A percentile compares a stretch with the other conserved stretches of the same genome.
These are phyloP conservation scores for Populus tomentosa DNA, from an alignment of 441 rosid genomes.

Conservation along the genomic window DNA sequence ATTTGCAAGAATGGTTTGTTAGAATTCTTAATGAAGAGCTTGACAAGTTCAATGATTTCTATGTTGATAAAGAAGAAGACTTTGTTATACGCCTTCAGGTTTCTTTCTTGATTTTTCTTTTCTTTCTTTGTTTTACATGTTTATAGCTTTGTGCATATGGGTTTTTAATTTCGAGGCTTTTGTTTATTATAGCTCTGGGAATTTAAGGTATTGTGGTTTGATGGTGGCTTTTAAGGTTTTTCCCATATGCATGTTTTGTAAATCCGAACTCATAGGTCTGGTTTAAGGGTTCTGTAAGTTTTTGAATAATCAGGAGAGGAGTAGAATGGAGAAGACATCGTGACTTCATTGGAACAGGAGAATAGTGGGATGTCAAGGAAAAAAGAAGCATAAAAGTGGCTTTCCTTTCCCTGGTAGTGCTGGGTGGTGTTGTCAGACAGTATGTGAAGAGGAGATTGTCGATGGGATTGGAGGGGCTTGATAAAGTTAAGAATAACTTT, in stretches of 20 bases:
- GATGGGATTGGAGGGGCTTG: background rate
- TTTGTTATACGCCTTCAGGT: conserved; percentile 92
- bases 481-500: background rate
- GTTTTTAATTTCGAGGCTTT: background rate
- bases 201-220: background rate
- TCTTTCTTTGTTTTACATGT: background rate
- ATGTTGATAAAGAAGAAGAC: conserved; percentile 87
- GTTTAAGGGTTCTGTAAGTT: background rate
- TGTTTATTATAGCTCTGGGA: too few relatives aligned
- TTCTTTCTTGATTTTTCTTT: background rate
- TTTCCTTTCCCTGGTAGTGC: background rate
- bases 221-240: background rate
- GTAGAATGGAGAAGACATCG: background rate
- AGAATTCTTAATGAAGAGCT: conserved; percentile 78
- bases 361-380: background rate
- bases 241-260: background rate
- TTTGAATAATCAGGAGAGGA: background rate
- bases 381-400: background rate
- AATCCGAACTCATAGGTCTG: background rate
- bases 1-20: conserved; percentile 64
- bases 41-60: conserved; percentile 86
- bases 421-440: background rate
- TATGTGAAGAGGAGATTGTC: too few relatives aligned
- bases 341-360: background rate
- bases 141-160: background rate